Base-by-base conservation (phyloP, 2,329 filamentous ascomycete species). In the Cytospora schulzeri region DNA sequence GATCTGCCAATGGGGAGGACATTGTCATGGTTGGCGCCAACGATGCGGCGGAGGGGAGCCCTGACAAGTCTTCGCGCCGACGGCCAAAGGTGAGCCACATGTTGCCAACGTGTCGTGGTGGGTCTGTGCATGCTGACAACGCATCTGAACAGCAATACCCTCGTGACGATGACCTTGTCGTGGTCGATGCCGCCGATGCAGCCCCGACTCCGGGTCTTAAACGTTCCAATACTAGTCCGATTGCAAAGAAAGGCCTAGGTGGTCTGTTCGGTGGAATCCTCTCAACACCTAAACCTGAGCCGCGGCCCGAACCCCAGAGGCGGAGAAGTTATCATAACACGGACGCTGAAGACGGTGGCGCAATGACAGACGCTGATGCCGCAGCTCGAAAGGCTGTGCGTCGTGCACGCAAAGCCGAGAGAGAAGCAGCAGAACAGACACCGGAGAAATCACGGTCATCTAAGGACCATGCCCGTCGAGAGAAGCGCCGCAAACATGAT, bases 301-400 rank as follows among this genome's bases (percentile, higher is more conserved):
- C 71, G 8, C 76, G 78, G 8, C 73, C 80, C 2, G 79, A 82
- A 51, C 75, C 75, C 52, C 81, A 81, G 35, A 83, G 85, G 15
- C 81, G 83, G 24, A 80, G 76, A 66, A 84, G 82, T 12, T 80
- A 80, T 60, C 76, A 79, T 28, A 76, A 78, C 9, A 83, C 82
- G 0, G 84, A 86, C 51, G 83, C 83, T 22, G 84, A 85, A 5
- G 86, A 84, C 48, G 79, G 86, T 48, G 81, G 74, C 17, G 74
- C 77, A 8, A 77, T 80, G 64, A 78, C 83, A 3, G 85, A 88
- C 19, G 79, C 81, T 33, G 86, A 88, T 15, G 79, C 81, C 29
- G 89, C 91, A 73, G 85, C 84, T 26, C 83, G 86, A 56, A 83
- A 83, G 53, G 86, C 85, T 33, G 86, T 87, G 63, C 85, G 88